These are phyloP conservation scores for Candida ortonii DNA, from an alignment of 805 yeast species.

Conservation along the genomic window DNA sequence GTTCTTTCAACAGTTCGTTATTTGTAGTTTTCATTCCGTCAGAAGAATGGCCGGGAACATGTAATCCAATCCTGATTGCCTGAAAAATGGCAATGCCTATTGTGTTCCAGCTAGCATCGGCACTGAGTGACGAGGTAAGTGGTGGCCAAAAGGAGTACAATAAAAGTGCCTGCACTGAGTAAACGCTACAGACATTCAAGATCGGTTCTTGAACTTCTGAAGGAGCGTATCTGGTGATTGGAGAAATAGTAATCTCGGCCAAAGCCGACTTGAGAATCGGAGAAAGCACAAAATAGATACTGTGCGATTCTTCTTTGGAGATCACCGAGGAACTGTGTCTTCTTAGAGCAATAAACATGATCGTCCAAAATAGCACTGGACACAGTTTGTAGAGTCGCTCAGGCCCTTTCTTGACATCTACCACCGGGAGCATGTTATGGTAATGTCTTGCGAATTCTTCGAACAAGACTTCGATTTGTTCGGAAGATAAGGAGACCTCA, in stretches of 20 bases:
- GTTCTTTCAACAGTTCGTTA: slow-evolving; percentile 62
- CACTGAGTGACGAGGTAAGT: slow-evolving; percentile 86
- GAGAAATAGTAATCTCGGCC: slow-evolving; percentile 86
- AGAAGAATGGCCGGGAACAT: slow-evolving; percentile 65
- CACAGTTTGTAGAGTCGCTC: slow-evolving; percentile 75
- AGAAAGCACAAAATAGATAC: slow-evolving; percentile 58
- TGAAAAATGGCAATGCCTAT: slow-evolving; percentile 91
- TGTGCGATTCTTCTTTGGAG: slow-evolving; percentile 27
- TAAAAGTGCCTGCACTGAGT: slow-evolving; percentile 89
- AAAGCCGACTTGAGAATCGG: slow-evolving; percentile 70
- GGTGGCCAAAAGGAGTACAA: slow-evolving; percentile 96
- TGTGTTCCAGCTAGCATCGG: slow-evolving; percentile 95
- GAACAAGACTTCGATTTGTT: slow-evolving; percentile 60
- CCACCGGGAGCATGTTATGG: slow-evolving; percentile 85
- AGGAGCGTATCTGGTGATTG: slow-evolving; percentile 81
- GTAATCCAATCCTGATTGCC: slow-evolving; percentile 88
- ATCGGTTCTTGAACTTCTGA: slow-evolving; percentile 77
- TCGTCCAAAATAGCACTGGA: slow-evolving; percentile 92
- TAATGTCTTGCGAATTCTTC: slow-evolving; percentile 71
- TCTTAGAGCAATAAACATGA: slow-evolving; percentile 80
- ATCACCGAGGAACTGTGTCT: slow-evolving; percentile 41
- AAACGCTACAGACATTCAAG: slow-evolving; percentile 85
- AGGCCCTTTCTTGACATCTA: slow-evolving; percentile 78
- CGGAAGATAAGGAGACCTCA: slow-evolving; percentile 57
- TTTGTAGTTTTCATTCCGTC: slow-evolving; percentile 45